phyloP scores from a whole-genome alignment of 116 monocot genomes.

The Zostera marina region DNA sequence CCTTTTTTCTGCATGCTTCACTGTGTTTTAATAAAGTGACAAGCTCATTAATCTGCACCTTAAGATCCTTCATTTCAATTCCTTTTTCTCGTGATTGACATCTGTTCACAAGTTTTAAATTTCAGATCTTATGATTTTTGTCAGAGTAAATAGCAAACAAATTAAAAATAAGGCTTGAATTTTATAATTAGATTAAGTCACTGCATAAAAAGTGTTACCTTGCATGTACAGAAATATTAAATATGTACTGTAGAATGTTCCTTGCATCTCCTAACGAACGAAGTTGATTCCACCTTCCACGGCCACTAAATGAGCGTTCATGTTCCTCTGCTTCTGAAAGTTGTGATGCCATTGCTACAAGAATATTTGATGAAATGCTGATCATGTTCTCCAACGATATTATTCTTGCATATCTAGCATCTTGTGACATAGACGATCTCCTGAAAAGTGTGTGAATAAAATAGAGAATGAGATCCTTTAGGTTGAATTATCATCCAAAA shows the following conservation, averaged over 20 bases:
- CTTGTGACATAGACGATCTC: constrained; percentile 47
- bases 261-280: constrained; percentile 79
- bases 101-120: constrained; percentile 18
- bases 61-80: constrained; percentile 65
- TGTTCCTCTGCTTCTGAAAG: constrained; percentile 92
- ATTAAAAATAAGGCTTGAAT: too few relatives aligned
- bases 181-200: too few relatives aligned
- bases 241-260: constrained; percentile 66
- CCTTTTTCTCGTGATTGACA: constrained; percentile 72
- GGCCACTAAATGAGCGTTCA: constrained; percentile 51
- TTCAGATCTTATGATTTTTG: too few relatives aligned
- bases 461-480: too few relatives aligned
- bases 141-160: too few relatives aligned
- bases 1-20: constrained; percentile 72
- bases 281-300: constrained; percentile 83
- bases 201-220: constrained; percentile 20
- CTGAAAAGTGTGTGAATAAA: constrained; percentile 12
- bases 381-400: constrained; percentile 90
- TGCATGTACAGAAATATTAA: constrained; percentile 74
- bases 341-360: constrained; percentile 91
- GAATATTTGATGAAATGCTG: constrained; percentile 73
- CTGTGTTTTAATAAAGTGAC: constrained; percentile 59
- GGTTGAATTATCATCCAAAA: too few relatives aligned
- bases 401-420: constrained; percentile 62
- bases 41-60: constrained; percentile 78